Conservation (phyloP, 2,329 filamentous ascomycete genomes). For the Magnaporthiopsis poae region DNA sequence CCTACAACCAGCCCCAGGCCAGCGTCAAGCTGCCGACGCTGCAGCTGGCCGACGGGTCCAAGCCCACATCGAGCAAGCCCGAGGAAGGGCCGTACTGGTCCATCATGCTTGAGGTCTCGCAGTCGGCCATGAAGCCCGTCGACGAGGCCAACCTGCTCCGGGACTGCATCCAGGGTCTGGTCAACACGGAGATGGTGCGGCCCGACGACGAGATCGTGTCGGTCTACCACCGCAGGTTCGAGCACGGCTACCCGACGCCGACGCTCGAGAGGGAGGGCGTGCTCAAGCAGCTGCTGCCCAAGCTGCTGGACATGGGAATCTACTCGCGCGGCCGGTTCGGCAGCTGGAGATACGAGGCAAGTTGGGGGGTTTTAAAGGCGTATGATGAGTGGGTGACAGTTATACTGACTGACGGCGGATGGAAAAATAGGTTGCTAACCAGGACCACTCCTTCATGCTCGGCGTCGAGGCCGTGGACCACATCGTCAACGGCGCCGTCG, state of each 20-base stretch:
- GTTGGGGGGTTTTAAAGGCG: conserved; percentile 44
- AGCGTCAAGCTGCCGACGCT: conserved; percentile 77
- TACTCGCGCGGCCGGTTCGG: conserved; percentile 94
- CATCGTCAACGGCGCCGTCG: conserved; percentile 78
- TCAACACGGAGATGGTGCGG: conserved; percentile 96
- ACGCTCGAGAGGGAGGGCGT: conserved; percentile 90
- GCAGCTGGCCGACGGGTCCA: conserved; percentile 76
- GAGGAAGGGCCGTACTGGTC: conserved; percentile 97
- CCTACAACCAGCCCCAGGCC: conserved; percentile 84
- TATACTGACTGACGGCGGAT: neutral
- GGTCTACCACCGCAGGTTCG: conserved; percentile 94
- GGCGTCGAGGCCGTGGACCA: conserved; percentile 88
- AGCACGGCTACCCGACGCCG: conserved; percentile 96
- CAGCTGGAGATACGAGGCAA: conserved; percentile 90
- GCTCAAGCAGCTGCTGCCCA: conserved; percentile 82
- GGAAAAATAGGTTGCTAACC: conserved; percentile 56
- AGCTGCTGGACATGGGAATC: conserved; percentile 83
- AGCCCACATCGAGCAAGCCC: conserved; percentile 60
- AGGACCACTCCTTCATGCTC: conserved; percentile 96
- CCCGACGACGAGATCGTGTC: conserved; percentile 89
- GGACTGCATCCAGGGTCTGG: conserved; percentile 88
- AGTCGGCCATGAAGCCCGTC: conserved; percentile 91
- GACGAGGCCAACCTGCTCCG: conserved; percentile 73
- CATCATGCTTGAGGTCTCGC: conserved; percentile 97
- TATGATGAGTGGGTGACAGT: neutral